Evolutionary conservation across 139 green algal genomes (phyloP).

Genomic region (Penium margaritaceum): DNA sequence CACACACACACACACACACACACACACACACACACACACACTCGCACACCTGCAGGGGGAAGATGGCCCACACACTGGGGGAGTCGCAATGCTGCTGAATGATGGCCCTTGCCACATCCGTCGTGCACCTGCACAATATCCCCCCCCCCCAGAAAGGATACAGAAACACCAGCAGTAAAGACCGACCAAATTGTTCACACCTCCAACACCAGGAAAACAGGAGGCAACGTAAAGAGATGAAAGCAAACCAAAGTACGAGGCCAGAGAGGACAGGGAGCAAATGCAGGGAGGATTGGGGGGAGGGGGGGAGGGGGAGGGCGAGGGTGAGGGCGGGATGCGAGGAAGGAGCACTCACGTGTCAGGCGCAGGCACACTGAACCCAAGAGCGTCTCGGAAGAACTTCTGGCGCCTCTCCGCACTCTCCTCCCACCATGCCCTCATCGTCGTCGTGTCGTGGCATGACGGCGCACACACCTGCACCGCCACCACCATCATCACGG

Average conservation of each 20-base stretch:
- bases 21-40: too few relatives aligned
- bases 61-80: constrained; percentile 70
- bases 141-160: too few relatives aligned
- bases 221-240: too few relatives aligned
- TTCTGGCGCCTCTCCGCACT: constrained; percentile 63
- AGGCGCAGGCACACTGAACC: constrained; percentile 8
- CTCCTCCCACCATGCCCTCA: constrained; percentile 77
- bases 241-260: too few relatives aligned
- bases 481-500: too few relatives aligned
- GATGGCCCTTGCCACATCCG: constrained; percentile 70
- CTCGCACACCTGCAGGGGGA: constrained; percentile 80
- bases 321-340: too few relatives aligned
- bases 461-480: constrained; percentile 73
- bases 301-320: constrained; percentile 37
- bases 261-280: neutral
- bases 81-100: constrained; percentile 77
- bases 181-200: too few relatives aligned
- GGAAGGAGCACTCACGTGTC: too few relatives aligned
- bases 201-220: too few relatives aligned
- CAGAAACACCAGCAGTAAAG: too few relatives aligned
- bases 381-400: constrained; percentile 60
- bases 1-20: too few relatives aligned
- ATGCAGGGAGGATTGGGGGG: constrained; percentile 2
- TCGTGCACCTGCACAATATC: constrained; percentile 60
- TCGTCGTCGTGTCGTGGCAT: constrained; percentile 84